Conservation (phyloP, 2,329 filamentous ascomycete genomes). For the Fonsecaea pugnacius region DNA sequence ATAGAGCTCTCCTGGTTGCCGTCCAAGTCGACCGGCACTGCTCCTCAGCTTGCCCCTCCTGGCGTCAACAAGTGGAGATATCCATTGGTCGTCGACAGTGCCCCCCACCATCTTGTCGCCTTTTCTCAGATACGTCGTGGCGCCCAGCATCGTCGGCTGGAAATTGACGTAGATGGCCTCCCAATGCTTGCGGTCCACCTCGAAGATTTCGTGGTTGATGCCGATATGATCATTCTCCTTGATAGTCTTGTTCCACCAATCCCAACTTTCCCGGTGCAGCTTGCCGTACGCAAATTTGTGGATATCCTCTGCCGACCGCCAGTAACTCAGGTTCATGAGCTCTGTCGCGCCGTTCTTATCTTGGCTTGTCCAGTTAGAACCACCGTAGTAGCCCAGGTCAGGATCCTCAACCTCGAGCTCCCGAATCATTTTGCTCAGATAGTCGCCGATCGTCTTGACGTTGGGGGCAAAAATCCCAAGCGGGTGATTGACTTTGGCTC, state of each 20-base stretch:
- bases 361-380: constrained; percentile 42
- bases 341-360: constrained; percentile 45
- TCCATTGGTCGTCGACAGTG: constrained; percentile 33
- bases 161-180: constrained; percentile 52
- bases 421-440: constrained; percentile 43
- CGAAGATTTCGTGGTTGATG: constrained; percentile 54
- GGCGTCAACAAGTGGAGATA: constrained; percentile 35
- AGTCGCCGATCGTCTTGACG: constrained; percentile 39
- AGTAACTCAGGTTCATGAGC: constrained; percentile 48
- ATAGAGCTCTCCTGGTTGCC: constrained; percentile 25
- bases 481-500: constrained; percentile 46
- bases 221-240: constrained; percentile 46
- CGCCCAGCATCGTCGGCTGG: constrained; percentile 43
- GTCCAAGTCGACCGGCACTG: constrained; percentile 34
- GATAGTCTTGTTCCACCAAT: constrained; percentile 49
- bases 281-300: constrained; percentile 50
- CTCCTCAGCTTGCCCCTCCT: constrained; percentile 33
- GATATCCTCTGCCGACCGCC: constrained; percentile 48
- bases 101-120: constrained; percentile 36
- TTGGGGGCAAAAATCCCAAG: constrained; percentile 49
- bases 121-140: constrained; percentile 33
- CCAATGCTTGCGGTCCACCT: constrained; percentile 46
- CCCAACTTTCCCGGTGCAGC: constrained; percentile 49
- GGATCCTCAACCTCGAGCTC: constrained; percentile 28
- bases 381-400: constrained; percentile 43